phyloP scores from a whole-genome alignment of 805 yeast genomes.

The Candida qinlingensis region DNA sequence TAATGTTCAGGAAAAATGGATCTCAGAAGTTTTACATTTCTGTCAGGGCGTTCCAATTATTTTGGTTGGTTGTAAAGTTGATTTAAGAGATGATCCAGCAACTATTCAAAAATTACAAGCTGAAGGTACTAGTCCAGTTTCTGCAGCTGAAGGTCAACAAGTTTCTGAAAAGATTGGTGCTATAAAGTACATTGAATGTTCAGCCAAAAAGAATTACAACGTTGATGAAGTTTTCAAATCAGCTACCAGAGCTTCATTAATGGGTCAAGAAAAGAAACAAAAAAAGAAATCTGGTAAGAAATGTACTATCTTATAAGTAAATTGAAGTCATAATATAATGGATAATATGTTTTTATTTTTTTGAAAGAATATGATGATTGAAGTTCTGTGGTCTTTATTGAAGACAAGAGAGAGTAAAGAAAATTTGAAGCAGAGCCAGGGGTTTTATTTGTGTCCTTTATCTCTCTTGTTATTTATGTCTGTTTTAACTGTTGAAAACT shows the following conservation, averaged over 20 bases:
- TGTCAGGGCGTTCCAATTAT: constrained; percentile 93
- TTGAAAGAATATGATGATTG: too few species aligned
- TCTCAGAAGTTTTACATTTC: constrained; percentile 87
- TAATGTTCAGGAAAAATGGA: constrained; percentile 95
- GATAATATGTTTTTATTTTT: not conserved
- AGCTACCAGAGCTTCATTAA: constrained; percentile 86
- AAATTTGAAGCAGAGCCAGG: too few species aligned
- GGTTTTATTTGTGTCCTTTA: too few species aligned
- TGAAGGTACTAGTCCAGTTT: constrained; percentile 74
- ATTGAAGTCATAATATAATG: not conserved
- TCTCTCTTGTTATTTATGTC: too few species aligned
- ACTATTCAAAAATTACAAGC: constrained; percentile 71
- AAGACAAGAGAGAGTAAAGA: too few species aligned
- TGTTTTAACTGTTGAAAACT: too few species aligned
- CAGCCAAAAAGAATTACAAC: constrained; percentile 87
- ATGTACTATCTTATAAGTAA: constrained; percentile 58
- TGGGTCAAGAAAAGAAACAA: constrained; percentile 36
- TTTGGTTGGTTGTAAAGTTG: constrained; percentile 87
- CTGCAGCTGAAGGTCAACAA: constrained; percentile 76
- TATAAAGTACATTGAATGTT: constrained; percentile 80
- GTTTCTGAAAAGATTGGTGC: constrained; percentile 91
- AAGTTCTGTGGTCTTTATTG: too few species aligned
- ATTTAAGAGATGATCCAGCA: constrained; percentile 76
- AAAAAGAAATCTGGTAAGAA: constrained; percentile 49
- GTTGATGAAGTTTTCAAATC: constrained; percentile 90